Evolutionary conservation across 495 filamentous ascomycete species (phyloP).

Genomic region (Hypoxylon rickii): DNA sequence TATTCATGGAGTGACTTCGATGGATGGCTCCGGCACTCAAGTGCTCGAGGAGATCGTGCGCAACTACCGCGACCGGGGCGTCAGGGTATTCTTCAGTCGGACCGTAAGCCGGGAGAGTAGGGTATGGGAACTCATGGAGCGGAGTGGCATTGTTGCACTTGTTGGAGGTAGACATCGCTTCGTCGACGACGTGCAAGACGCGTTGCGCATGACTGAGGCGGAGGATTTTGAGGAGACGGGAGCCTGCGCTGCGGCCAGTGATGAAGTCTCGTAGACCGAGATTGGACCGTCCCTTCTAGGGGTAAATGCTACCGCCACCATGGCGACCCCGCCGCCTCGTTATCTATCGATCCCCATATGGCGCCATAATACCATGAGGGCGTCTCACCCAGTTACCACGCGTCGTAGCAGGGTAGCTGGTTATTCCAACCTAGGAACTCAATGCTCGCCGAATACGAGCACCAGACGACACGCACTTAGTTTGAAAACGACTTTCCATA

Average conservation of each 20-base stretch:
- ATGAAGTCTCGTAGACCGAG: conserved; percentile 16
- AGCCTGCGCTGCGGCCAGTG: conserved; percentile 29
- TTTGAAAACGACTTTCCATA: too few relatives aligned
- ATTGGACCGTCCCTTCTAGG: neutral
- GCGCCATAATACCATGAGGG: too few relatives aligned
- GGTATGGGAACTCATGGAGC: conserved; percentile 74
- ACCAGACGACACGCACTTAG: too few relatives aligned
- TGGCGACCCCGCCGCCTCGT: too few relatives aligned
- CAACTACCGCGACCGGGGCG: conserved; percentile 70
- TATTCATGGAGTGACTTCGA: conserved; percentile 88
- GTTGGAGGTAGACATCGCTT: conserved; percentile 78
- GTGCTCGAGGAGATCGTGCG: conserved; percentile 88
- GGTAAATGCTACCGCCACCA: neutral
- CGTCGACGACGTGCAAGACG: conserved; percentile 81
- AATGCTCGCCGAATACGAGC: too few relatives aligned
- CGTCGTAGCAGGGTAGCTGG: too few relatives aligned
- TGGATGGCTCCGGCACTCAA: conserved; percentile 92
- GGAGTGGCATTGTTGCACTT: conserved; percentile 81
- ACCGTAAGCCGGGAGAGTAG: conserved; percentile 63
- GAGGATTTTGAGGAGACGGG: conserved; percentile 49
- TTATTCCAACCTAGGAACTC: too few relatives aligned
- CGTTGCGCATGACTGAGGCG: conserved; percentile 75
- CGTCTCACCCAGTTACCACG: too few relatives aligned
- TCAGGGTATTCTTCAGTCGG: conserved; percentile 86
- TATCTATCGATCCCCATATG: too few relatives aligned